Conservation (phyloP, 345 rosid species). For the Pistacia atlantica region DNA sequence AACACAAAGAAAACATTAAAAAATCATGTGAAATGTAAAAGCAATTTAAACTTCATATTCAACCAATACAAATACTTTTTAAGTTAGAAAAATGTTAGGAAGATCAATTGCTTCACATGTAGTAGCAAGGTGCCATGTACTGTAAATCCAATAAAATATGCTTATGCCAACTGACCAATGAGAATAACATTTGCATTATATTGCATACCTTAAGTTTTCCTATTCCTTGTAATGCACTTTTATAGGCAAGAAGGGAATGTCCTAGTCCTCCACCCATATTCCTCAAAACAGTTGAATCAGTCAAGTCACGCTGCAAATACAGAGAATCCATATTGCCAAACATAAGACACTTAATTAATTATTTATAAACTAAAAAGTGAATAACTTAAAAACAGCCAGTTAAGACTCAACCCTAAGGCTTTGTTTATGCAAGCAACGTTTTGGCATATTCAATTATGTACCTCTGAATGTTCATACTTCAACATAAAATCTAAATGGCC, state of each 20-base stretch:
- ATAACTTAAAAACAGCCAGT: neutral
- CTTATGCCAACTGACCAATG: neutral
- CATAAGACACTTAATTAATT: neutral
- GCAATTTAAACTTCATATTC: conserved; percentile 6
- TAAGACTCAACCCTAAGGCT: conserved; percentile 3
- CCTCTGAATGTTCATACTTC: neutral
- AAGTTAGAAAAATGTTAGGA: neutral
- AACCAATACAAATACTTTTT: neutral
- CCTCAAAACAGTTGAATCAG: conserved; percentile 94
- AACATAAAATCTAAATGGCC: neutral
- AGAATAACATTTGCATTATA: conserved; percentile 6
- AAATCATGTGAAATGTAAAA: neutral
- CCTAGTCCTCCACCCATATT: conserved; percentile 93
- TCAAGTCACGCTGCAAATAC: conserved; percentile 80
- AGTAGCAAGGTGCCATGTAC: neutral
- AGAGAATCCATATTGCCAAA: conserved; percentile 6
- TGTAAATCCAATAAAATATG: neutral
- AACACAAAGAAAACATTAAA: neutral
- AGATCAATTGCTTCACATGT: neutral
- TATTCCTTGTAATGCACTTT: conserved; percentile 84
- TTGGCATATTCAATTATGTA: neutral
- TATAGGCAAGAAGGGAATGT: conserved; percentile 94
- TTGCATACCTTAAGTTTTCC: conserved; percentile 78
- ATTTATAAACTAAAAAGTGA: neutral
- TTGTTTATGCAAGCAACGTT: neutral